These are phyloP conservation scores for Pyracantha coccinea DNA, from an alignment of 331 rosid species.

Conservation along the genomic window DNA sequence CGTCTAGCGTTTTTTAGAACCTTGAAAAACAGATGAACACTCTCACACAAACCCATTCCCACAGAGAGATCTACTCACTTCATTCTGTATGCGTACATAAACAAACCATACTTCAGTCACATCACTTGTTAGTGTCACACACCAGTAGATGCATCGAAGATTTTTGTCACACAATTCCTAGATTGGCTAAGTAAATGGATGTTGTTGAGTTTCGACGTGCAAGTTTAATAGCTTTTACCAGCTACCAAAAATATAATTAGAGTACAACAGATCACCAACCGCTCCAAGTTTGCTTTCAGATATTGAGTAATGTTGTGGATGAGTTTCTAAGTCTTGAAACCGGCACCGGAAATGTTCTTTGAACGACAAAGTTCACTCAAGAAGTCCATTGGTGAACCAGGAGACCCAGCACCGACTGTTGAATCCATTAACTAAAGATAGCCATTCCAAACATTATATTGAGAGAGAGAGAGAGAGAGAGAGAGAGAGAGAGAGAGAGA, in stretches of 20 bases:
- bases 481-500: no score
- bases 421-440: constrained; percentile 37
- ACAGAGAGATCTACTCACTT: neutral
- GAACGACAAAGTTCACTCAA: constrained; percentile 55
- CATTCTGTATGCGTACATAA: neutral
- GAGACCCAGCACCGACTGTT: constrained; percentile 23
- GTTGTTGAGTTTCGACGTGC: neutral
- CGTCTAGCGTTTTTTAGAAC: no score
- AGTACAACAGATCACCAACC: neutral
- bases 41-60: neutral
- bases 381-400: constrained; percentile 48
- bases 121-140: neutral
- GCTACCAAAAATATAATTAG: neutral
- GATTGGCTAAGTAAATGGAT: neutral
- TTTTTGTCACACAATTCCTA: neutral
- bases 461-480: neutral
- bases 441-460: neutral
- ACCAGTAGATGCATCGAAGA: neutral
- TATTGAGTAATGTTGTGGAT: neutral
- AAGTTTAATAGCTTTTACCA: neutral
- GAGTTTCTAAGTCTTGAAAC: constrained; percentile 19
- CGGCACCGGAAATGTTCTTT: constrained; percentile 24
- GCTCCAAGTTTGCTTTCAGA: neutral
- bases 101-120: neutral
- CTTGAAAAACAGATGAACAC: neutral